Evolutionary conservation across 2,329 filamentous ascomycete genomes (phyloP).

Genomic region (Clonostachys sp.): DNA sequence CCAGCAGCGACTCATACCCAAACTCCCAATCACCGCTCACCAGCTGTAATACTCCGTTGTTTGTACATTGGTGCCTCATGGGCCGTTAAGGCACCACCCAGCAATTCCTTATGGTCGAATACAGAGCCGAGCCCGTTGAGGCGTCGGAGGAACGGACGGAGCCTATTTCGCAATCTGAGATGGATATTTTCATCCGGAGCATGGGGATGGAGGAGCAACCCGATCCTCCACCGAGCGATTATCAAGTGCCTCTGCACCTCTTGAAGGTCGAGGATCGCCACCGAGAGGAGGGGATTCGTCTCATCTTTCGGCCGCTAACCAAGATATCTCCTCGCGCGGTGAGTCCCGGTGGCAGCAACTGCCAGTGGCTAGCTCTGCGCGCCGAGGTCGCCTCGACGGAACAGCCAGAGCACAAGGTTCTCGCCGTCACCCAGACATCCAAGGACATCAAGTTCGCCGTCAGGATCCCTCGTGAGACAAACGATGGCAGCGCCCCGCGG

Average conservation of each 20-base stretch:
- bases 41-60: too few relatives aligned
- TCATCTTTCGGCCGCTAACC: constrained; percentile 50
- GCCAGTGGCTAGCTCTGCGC: constrained; percentile 51
- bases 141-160: constrained; percentile 50
- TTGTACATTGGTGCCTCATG: too few relatives aligned
- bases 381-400: constrained; percentile 47
- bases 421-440: constrained; percentile 56
- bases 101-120: constrained; percentile 35
- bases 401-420: constrained; percentile 50
- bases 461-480: constrained; percentile 43
- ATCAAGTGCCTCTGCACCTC: constrained; percentile 47
- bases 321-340: constrained; percentile 47
- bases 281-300: constrained; percentile 51
- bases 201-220: constrained; percentile 36
- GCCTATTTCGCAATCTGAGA: constrained; percentile 52
- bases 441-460: constrained; percentile 58
- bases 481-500: constrained; percentile 29
- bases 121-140: constrained; percentile 28
- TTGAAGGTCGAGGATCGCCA: constrained; percentile 46
- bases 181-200: constrained; percentile 41
- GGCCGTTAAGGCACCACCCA: too few relatives aligned
- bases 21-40: too few relatives aligned
- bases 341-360: constrained; percentile 48
- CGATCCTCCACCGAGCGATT: constrained; percentile 27
- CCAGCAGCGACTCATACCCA: too few relatives aligned